phyloP scores from a whole-genome alignment of 2,329 filamentous ascomycete species.

The Penicillium hesseltinei region DNA sequence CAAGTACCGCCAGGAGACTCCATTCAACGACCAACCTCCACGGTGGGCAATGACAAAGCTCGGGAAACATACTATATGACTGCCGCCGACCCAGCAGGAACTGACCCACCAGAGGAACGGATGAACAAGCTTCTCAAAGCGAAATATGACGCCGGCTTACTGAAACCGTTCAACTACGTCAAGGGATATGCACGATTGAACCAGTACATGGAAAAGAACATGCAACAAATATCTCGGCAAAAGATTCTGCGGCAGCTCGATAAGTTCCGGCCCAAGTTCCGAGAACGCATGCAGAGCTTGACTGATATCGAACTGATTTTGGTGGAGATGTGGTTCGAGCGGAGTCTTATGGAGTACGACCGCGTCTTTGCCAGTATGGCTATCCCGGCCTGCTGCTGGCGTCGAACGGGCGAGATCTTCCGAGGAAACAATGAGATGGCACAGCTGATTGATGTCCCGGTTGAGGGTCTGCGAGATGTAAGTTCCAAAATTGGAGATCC shows the following conservation, averaged over 20 bases:
- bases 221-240: slow-evolving; percentile 76
- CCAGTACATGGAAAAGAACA: slow-evolving; percentile 86
- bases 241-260: slow-evolving; percentile 91
- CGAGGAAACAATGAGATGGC: slow-evolving; percentile 99
- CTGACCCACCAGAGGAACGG: slow-evolving; percentile 82
- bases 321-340: slow-evolving; percentile 99
- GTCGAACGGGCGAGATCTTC: slow-evolving; percentile 94
- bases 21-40: slow-evolving; percentile 61
- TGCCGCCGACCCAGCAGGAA: slow-evolving; percentile 87
- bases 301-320: slow-evolving; percentile 92
- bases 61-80: slow-evolving; percentile 91
- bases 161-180: slow-evolving; percentile 98
- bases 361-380: slow-evolving; percentile 99
- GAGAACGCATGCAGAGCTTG: slow-evolving; percentile 87
- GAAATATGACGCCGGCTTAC: slow-evolving; percentile 90
- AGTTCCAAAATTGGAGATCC: slow-evolving; percentile 38
- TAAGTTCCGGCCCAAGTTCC: slow-evolving; percentile 90
- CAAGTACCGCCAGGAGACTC: slow-evolving; percentile 47
- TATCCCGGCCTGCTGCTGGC: slow-evolving; percentile 95
- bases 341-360: slow-evolving; percentile 94
- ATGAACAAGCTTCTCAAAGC: slow-evolving; percentile 93
- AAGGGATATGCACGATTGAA: slow-evolving; percentile 90
- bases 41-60: slow-evolving; percentile 64
- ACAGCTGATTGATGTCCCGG: slow-evolving; percentile 87
- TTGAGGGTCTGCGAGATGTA: slow-evolving; percentile 87